phyloP scores from a whole-genome alignment of 495 filamentous ascomycete species.

The Xylaria acuta region DNA sequence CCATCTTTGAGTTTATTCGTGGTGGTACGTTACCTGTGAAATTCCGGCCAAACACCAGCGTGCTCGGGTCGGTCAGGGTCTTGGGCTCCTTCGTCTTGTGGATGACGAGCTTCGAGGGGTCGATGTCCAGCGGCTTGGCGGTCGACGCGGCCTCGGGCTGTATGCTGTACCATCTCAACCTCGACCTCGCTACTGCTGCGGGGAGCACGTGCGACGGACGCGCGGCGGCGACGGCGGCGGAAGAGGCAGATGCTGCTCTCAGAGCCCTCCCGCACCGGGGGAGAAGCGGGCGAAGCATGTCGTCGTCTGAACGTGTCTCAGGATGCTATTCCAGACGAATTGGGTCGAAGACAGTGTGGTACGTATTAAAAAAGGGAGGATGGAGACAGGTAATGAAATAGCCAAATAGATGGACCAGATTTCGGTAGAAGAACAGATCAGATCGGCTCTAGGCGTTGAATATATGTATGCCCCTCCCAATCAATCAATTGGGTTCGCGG shows the following conservation, averaged over 20 bases:
- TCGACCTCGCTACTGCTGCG: conserved; percentile 39
- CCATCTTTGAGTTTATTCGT: too few species aligned
- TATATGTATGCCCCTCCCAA: background rate
- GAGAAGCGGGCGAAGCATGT: conserved; percentile 40
- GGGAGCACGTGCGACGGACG: conserved; percentile 26
- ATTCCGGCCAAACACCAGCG: conserved; percentile 83
- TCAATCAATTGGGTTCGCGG: background rate
- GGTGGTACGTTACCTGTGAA: conserved; percentile 70
- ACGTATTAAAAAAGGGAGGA: background rate
- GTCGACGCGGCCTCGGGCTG: conserved; percentile 59
- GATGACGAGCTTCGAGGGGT: conserved; percentile 76
- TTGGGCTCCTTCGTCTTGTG: conserved; percentile 79
- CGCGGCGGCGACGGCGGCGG: background rate
- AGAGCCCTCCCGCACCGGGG: conserved; percentile 37
- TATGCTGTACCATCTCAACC: conserved; percentile 62
- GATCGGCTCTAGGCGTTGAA: background rate
- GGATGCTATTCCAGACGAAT: conserved; percentile 3
- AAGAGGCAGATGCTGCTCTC: conserved; percentile 26
- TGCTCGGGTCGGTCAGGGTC: conserved; percentile 69
- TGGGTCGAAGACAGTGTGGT: background rate
- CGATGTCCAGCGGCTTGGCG: conserved; percentile 63
- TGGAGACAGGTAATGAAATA: background rate
- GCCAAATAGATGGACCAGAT: background rate
- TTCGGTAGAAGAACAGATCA: background rate
- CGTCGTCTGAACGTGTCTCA: background rate